Evolutionary conservation across 345 rosid genomes (phyloP), one percentile per base, ranked within the genome.

Genomic region (rapeseed (Brassica napus)): DNA sequence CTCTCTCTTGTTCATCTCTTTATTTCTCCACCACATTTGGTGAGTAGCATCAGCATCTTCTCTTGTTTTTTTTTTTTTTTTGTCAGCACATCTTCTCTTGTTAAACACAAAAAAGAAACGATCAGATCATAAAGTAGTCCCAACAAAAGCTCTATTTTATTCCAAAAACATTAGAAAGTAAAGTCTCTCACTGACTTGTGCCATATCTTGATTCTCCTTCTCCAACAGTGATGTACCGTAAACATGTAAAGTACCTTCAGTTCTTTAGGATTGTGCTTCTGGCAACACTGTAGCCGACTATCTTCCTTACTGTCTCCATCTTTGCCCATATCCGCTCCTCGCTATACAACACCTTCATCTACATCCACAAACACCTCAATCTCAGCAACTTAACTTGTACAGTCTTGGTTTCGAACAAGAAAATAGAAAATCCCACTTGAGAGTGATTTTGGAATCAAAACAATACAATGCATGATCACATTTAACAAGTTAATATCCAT

Each of bases 101-200:
- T 63, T 31, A 31, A 31, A 67, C 49, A 59, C 32, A 68, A 2
- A 76, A 54, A 14, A n/a, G 49, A 42, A 76, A 68, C 15, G 9
- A 4, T 68, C 15, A 68, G 9, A 4, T 68, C 15, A 68, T 26
- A 16, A 18, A 10, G 23, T 8, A 37, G 44, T 67, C 63, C 61
- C n/a, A 76, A 63, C 1, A 26, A 35, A 28, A 11, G 0, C 6
- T 3, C 30, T 23, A 86, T 77, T 85, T 82, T 5, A 92, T 89
- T 76, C 97, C 98, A 23, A 94, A 6, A 91, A 82, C 90, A 88
- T 88, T 74, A 94, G 90, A 80, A 86, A 88, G 71, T 31, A 73
- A 52, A 92, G 91, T 75, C 85, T 85, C 32, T 85, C 81, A 72
- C 71, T 76, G 12, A 86, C 76, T 72, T 91, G 89, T 3, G 28